Base-by-base conservation (phyloP, 345 rosid genomes). In the Eucalyptus sideroxylon region DNA sequence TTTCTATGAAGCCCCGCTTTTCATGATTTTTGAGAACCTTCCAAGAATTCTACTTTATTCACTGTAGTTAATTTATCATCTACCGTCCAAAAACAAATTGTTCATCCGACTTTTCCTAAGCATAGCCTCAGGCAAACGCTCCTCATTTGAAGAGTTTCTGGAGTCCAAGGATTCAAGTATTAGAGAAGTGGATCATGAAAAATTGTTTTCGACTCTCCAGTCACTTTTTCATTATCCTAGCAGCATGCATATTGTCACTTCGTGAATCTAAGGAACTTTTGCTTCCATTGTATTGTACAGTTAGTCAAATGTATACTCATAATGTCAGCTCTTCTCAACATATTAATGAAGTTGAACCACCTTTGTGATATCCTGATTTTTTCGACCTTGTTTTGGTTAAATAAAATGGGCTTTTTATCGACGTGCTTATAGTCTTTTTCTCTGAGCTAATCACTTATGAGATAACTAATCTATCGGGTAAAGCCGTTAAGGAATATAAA, bases 401-500 rank as follows among this genome's bases (percentile, higher is more conserved):
- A 50, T 50, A 50, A 15, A 50, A 50, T 50, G 7, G 16, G 17
- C 1, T 50, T 50, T 50, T 50, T 16, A 50, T 50, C 1, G 0
- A 50, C 6, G 6, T 3, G 6, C 17, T 5, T 50, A 50, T 50
- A 50, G 3, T 50, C 3, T 50, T 50, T 50, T 50, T 50, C 7
- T 15, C 0, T 50, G 3, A 15, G 3, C 0, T 15, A 1, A 50
- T 50, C 7, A 50, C 17, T 50, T 3, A 50, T 6, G 7, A 50
- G 3, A 50, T 50, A 50, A 50, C 3, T 50, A 50, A 50, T 50
- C 0, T 50, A 50, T 50, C 1, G 15, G 1, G 6, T 50, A 14
- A 50, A 50, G 7, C 7, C 51, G 3, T 50, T 50, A 50, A 50
- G 7, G 17, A 5, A 50, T 50, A 49, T 49, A 49, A 49, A 49